A percentile compares a stretch with the other conserved stretches of the same genome.
phyloP scores from a whole-genome alignment of 768 basidiomycete species.

The Serpula lacrymans region DNA sequence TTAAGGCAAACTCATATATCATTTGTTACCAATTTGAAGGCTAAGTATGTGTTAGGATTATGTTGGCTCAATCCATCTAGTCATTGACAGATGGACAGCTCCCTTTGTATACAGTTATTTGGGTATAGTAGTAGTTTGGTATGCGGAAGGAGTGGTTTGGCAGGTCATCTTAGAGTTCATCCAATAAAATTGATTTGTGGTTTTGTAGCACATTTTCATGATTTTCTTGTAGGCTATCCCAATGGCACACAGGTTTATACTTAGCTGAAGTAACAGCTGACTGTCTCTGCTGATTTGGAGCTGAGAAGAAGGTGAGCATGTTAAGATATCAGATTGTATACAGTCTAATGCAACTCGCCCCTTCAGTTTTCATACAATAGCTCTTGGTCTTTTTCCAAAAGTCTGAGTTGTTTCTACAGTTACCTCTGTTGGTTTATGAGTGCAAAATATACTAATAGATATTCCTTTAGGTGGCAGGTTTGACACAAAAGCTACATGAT shows the following conservation, averaged over 20 bases:
- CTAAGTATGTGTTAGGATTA: conserved; percentile 5
- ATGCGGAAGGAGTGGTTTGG: conserved; percentile 22
- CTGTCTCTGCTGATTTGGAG: too few species aligned
- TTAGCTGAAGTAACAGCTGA: too few species aligned
- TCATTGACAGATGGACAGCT: conserved; percentile 34
- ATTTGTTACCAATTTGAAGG: background rate
- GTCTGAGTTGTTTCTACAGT: conserved; percentile 2
- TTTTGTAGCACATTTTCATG: too few species aligned
- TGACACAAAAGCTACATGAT: conserved; percentile 23
- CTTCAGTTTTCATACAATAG: too few species aligned
- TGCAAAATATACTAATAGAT: background rate
- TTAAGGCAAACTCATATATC: background rate
- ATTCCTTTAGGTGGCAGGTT: conserved; percentile 20
- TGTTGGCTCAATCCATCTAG: conserved; percentile 23
- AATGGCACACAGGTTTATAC: too few species aligned
- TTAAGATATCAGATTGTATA: too few species aligned
- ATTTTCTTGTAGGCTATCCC: too few species aligned
- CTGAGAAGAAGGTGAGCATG: too few species aligned
- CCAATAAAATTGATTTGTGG: conserved; percentile 1
- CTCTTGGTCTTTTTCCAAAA: conserved; percentile 17
- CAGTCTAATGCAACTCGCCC: too few species aligned
- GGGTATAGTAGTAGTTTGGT: conserved; percentile 30
- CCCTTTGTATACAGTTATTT: conserved; percentile 26
- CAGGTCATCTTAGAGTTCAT: conserved; percentile 32
- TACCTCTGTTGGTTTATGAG: too few species aligned